Conservation (phyloP, 352 stramenopile genomes). For the Phytophthora fragariae region DNA sequence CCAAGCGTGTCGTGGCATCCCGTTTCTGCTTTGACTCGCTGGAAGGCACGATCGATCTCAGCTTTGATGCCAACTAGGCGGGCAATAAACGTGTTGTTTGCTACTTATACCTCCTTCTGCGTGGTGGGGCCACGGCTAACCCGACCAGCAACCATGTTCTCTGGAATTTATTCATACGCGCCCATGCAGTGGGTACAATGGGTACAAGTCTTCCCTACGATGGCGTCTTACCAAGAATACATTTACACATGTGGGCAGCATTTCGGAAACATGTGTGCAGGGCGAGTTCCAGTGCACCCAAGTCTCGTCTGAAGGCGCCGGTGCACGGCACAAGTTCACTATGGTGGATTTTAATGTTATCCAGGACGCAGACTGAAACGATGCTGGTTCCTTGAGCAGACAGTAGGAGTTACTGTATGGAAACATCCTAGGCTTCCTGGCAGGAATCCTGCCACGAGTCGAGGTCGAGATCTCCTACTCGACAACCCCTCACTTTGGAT, state of each 20-base stretch:
- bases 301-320: background rate
- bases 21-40: slow-evolving; percentile 63
- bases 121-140: too few relatives aligned
- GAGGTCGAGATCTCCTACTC: background rate
- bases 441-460: too few relatives aligned
- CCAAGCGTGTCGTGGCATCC: slow-evolving; percentile 34
- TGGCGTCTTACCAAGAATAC: background rate
- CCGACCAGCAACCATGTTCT: too few relatives aligned
- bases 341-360: background rate
- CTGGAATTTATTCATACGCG: too few relatives aligned
- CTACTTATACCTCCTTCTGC: background rate
- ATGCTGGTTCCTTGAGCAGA: background rate
- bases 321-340: background rate
- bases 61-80: slow-evolving; percentile 46
- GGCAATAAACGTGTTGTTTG: slow-evolving; percentile 12
- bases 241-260: background rate
- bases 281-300: background rate
- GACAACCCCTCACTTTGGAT: slow-evolving; percentile 3
- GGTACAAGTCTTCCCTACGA: background rate
- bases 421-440: too few relatives aligned
- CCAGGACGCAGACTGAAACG: background rate
- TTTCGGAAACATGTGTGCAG: slow-evolving; percentile 2
- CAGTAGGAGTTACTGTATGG: too few relatives aligned
- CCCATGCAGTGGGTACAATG: background rate
- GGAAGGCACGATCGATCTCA: slow-evolving; percentile 66